phyloP scores from a whole-genome alignment of 768 basidiomycete species.

The Leucocoprinus sp. region DNA sequence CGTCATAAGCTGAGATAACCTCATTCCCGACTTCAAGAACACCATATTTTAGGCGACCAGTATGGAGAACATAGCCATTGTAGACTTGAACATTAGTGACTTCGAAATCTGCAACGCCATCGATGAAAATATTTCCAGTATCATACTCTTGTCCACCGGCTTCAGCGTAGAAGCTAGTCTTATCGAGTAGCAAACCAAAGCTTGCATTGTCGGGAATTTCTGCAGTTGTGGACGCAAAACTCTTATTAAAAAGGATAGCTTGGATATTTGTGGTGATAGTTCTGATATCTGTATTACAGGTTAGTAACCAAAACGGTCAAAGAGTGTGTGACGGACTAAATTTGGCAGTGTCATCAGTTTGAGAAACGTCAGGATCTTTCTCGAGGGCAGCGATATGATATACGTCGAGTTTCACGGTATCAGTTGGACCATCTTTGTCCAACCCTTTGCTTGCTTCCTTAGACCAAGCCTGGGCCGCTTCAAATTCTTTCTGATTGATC shows the following conservation, averaged over 20 bases:
- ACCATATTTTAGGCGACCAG: conserved; percentile 87
- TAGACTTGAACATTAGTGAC: conserved; percentile 91
- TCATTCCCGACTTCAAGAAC: conserved; percentile 67
- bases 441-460: conserved; percentile 89
- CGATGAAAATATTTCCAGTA: conserved; percentile 90
- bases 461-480: conserved; percentile 77
- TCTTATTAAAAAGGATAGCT: conserved; percentile 77
- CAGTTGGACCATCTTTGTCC: conserved; percentile 57
- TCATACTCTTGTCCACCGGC: conserved; percentile 97
- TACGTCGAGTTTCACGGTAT: conserved; percentile 87
- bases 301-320: not conserved
- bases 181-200: conserved; percentile 86
- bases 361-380: conserved; percentile 65
- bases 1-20: conserved; percentile 88
- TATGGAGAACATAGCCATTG: conserved; percentile 94
- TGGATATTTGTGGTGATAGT: conserved; percentile 71
- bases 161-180: conserved; percentile 96
- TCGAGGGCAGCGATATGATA: conserved; percentile 89
- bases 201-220: conserved; percentile 53
- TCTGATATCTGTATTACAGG: conserved; percentile 48
- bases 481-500: conserved; percentile 85
- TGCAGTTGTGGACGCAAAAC: conserved; percentile 62
- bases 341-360: conserved; percentile 90
- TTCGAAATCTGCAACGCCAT: conserved; percentile 85
- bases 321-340: conserved; percentile 46